Evolutionary conservation across 2,329 filamentous ascomycete genomes (phyloP), one percentile per base, ranked within the genome.

Genomic region (Drechslerella coelobrocha): DNA sequence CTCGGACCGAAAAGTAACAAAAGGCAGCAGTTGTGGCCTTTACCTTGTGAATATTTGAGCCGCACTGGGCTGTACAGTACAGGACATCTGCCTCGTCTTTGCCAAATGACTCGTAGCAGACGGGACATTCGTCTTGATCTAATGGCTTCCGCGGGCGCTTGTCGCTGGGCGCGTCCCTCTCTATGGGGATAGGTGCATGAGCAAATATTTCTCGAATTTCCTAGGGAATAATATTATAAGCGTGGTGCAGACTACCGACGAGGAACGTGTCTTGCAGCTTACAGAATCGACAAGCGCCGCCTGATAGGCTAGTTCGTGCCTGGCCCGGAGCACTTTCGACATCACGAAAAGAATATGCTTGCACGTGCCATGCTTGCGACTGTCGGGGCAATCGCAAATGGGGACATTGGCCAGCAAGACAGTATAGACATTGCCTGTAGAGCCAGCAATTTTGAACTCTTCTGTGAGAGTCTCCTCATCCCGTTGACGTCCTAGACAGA

Each of bases 321-420:
- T 82, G 0, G 84, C 86, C 50, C 83, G 83, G 31, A 89, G 81
- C 1, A 89, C 85, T 17, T 83, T 81, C 10, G 83, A 79, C 76
- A 89, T 81, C 23, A 88, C 84, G 75, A 86, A 89, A 45, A 88
- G 71, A 24, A 86, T 79, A 73, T 89, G 87, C 75, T 89, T 89
- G 82, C 87, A 76, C 1, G 73, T 75, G 34, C 72, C 73, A 21
- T 68, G 73, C 68, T 74, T 80, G 24, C 68, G 74, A 0, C 81
- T 82, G 62, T 87, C 82, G 0, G 85, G 85, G 69, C 86, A 88
- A 52, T 81, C 79, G 76, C 86, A 88, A 0, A 74, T 78, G 0
- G 85, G 84, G 17, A 80, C 74, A n/a, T 80, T 80, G 2, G 79
- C 79, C 56, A 89, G 82, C 31, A 78, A 78, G 29, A 89, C 82